A percentile compares a stretch with the other conserved stretches of the same genome.
These are phyloP conservation scores for Brassica incana DNA, from an alignment of 345 rosid species.

Conservation along the genomic window DNA sequence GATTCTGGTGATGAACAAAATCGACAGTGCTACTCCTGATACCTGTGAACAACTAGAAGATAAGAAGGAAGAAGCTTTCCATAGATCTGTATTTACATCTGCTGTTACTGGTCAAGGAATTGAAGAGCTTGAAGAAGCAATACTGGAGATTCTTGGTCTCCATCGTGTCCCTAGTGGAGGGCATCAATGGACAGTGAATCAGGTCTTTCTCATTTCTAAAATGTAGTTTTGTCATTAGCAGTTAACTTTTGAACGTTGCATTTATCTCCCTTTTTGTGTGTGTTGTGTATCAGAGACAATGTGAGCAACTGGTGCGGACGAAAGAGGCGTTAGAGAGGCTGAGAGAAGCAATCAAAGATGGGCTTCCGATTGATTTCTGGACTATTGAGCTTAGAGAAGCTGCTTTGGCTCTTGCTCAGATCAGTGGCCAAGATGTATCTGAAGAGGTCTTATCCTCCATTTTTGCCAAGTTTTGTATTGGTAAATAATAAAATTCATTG, in stretches of 20 bases:
- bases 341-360: slow-evolving; percentile 59
- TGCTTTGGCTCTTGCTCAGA: slow-evolving; percentile 72
- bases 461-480: slow-evolving; percentile 77
- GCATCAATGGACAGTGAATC: slow-evolving; percentile 79
- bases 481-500: slow-evolving; percentile 29
- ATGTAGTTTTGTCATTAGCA: neutral
- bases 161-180: slow-evolving; percentile 65
- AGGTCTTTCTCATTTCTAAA: slow-evolving; percentile 43
- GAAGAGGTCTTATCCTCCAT: slow-evolving; percentile 81
- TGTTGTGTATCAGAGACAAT: slow-evolving; percentile 59
- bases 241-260: slow-evolving; percentile 21
- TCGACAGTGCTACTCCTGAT: slow-evolving; percentile 54
- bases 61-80: slow-evolving; percentile 37
- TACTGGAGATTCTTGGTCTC: slow-evolving; percentile 71
- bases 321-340: slow-evolving; percentile 65
- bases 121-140: slow-evolving; percentile 60
- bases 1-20: slow-evolving; percentile 81
- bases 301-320: slow-evolving; percentile 66
- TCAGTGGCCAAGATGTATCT: slow-evolving; percentile 76
- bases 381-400: slow-evolving; percentile 87
- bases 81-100: slow-evolving; percentile 53
- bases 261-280: neutral
- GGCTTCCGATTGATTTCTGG: slow-evolving; percentile 86
- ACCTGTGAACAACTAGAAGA: slow-evolving; percentile 46
- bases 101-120: slow-evolving; percentile 89